Percentiles rank a stretch among this genome's conserved stretches.
Conservation (phyloP, 1,284 basidiomycete genomes). For the Lignosus rhinocerotis region DNA sequence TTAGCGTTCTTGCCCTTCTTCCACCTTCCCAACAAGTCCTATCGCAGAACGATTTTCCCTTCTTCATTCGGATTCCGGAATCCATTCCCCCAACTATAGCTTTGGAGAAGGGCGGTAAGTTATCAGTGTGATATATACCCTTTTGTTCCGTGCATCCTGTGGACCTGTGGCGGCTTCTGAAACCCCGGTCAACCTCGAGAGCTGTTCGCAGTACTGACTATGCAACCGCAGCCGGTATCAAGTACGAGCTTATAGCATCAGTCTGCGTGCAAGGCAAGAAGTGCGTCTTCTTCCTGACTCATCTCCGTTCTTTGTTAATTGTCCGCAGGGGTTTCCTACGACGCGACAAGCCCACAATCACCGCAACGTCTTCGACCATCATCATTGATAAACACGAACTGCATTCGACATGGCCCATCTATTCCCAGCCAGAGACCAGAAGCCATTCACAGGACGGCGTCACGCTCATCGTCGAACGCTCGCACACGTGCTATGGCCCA, state of each 20-base stretch:
- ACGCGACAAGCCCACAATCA: constrained; percentile 60
- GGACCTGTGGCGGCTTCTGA: not conserved
- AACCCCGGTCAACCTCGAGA: not conserved
- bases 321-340: constrained; percentile 68
- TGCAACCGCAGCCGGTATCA: constrained; percentile 60
- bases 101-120: constrained; percentile 66
- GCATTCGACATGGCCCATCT: constrained; percentile 88
- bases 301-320: not conserved
- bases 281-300: constrained; percentile 39
- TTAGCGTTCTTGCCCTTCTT: constrained; percentile 11
- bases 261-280: constrained; percentile 82
- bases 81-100: constrained; percentile 81
- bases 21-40: not conserved
- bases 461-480: constrained; percentile 73
- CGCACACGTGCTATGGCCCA: constrained; percentile 78
- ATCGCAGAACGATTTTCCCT: constrained; percentile 69
- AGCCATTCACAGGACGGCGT: constrained; percentile 66
- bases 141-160: not conserved
- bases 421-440: constrained; percentile 76
- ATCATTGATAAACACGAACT: constrained; percentile 88
- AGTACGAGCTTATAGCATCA: constrained; percentile 84
- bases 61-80: constrained; percentile 83
- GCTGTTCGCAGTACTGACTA: constrained; percentile 8
- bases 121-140: not conserved
- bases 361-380: constrained; percentile 63